phyloP scores from a whole-genome alignment of 192 early-diverging fungal species.

The Neocallimastix lanati region DNA sequence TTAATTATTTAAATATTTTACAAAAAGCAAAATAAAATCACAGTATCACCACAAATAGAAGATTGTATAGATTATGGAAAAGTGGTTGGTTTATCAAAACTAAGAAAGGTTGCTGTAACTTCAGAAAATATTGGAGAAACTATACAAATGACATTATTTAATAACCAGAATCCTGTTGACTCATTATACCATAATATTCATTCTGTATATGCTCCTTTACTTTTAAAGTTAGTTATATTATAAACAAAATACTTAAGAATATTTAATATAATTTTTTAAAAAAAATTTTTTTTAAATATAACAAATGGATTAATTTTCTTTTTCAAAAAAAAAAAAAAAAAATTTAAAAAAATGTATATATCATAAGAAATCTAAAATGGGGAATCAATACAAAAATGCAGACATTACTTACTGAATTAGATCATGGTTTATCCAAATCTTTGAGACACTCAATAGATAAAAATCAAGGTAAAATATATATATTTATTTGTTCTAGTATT shows the following conservation, averaged over 20 bases:
- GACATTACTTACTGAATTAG: background rate
- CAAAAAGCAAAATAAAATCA: background rate
- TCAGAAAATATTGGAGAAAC: background rate
- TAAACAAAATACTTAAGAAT: no score
- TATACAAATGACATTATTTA: background rate
- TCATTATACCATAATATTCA: background rate
- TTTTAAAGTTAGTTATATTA: background rate
- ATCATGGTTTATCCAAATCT: background rate
- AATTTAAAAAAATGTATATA: background rate
- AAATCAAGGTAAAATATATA: background rate
- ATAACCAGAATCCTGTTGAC: background rate
- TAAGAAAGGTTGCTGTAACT: background rate
- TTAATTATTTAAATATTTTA: no score
- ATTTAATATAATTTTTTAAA: no score
- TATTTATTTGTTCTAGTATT: no score
- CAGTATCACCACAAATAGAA: background rate
- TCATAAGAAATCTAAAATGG: background rate
- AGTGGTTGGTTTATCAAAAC: background rate
- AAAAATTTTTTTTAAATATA: no score
- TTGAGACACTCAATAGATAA: background rate
- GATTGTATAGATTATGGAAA: background rate
- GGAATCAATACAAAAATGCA: background rate
- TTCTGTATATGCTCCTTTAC: background rate
- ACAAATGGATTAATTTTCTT: no score
- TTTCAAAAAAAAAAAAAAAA: background rate